Conservation (phyloP, 805 yeast genomes). For the Yamadazyma ubonensis region DNA sequence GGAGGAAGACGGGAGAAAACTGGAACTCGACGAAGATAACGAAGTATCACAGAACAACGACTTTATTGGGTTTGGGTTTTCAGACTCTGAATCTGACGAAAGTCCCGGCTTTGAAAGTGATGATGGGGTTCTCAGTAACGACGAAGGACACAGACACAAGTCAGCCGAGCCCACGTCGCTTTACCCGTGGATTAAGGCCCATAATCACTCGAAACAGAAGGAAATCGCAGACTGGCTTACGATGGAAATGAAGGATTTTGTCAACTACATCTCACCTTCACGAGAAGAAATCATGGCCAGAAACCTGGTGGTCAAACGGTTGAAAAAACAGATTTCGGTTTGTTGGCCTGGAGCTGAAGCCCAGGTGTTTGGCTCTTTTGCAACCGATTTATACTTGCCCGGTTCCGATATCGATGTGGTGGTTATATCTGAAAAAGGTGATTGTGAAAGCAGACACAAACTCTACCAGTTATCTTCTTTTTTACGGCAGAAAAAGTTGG, state of each 20-base stretch:
- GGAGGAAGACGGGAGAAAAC: conserved; percentile 14
- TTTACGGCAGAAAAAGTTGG: conserved; percentile 60
- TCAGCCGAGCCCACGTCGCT: conserved; percentile 28
- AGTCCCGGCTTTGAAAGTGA: conserved; percentile 25
- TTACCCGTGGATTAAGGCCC: conserved; percentile 76
- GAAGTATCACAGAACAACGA: conserved; percentile 48
- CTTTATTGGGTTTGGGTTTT: conserved; percentile 55
- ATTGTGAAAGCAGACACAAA: conserved; percentile 59
- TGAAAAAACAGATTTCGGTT: conserved; percentile 50
- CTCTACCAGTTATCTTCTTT: conserved; percentile 72
- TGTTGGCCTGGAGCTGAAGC: conserved; percentile 80
- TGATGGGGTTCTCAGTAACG: conserved; percentile 35
- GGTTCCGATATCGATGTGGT: conserved; percentile 97
- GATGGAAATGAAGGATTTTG: conserved; percentile 80
- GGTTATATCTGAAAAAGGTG: conserved; percentile 59
- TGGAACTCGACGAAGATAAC: conserved; percentile 18
- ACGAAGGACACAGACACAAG: conserved; percentile 30
- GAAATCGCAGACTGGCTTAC: conserved; percentile 88
- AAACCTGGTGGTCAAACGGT: conserved; percentile 58
- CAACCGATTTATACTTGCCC: conserved; percentile 89
- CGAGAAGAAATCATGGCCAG: conserved; percentile 67
- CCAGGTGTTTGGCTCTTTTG: conserved; percentile 90
- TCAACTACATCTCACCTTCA: conserved; percentile 82
- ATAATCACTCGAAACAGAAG: conserved; percentile 71
- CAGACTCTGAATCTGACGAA: conserved; percentile 39